phyloP scores from a whole-genome alignment of 208 protist genomes.

The Crithidia expoeki region DNA sequence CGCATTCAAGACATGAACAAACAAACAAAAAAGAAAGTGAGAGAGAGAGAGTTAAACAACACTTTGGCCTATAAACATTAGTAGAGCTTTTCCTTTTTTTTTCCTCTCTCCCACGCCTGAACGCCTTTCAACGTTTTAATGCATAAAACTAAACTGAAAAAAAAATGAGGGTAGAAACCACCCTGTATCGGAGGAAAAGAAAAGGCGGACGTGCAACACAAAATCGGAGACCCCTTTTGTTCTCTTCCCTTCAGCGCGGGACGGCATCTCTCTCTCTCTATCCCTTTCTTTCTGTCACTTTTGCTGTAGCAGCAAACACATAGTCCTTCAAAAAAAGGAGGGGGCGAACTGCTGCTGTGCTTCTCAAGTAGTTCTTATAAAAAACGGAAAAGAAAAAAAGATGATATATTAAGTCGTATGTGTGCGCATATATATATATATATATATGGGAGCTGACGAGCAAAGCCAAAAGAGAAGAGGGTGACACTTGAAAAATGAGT shows the following conservation, averaged over 20 bases:
- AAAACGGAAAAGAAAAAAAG: conserved; percentile 1
- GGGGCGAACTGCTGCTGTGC: not conserved
- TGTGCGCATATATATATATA: not conserved
- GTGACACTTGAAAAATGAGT: not conserved
- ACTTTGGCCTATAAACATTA: conserved; percentile 20
- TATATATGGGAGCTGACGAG: conserved; percentile 9
- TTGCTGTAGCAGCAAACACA: not conserved
- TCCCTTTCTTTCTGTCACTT: not conserved
- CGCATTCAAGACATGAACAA: not conserved
- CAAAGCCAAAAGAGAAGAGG: not conserved
- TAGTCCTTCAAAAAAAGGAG: not conserved
- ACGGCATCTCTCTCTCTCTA: not conserved
- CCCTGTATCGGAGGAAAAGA: not conserved
- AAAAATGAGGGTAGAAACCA: not conserved
- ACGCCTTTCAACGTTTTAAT: not conserved
- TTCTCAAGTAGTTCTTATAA: not conserved
- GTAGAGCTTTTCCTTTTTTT: not conserved
- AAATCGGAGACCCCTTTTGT: not conserved
- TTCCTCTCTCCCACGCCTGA: not conserved
- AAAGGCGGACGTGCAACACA: not conserved
- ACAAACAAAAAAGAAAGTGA: not conserved
- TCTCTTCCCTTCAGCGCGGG: not conserved
- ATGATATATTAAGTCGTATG: not conserved
- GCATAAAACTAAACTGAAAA: not conserved
- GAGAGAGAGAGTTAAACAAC: no score